Conservation (phyloP, 2,329 filamentous ascomycete genomes). For the Ceratocystis destructans region DNA sequence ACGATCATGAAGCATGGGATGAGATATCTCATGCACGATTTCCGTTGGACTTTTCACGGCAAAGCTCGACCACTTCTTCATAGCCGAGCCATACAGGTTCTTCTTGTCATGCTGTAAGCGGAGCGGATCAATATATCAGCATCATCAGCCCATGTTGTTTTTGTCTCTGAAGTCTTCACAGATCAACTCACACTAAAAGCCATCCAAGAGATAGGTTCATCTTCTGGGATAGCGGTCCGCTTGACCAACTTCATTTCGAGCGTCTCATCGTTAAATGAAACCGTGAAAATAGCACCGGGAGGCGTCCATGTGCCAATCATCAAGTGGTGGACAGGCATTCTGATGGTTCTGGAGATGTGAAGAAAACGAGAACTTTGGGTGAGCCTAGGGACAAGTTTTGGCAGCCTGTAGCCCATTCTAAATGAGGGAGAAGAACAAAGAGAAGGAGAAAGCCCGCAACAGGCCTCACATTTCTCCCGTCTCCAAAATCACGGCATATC, state of each 20-base stretch:
- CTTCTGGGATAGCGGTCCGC: constrained; percentile 64
- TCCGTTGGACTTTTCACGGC: constrained; percentile 60
- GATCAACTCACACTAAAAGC: constrained; percentile 57
- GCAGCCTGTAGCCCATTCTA: neutral
- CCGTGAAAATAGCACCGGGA: constrained; percentile 78
- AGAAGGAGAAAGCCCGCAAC: neutral
- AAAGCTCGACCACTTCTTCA: constrained; percentile 89
- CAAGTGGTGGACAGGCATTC: constrained; percentile 69
- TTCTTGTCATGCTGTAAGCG: constrained; percentile 55
- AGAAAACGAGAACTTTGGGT: neutral
- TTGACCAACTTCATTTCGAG: constrained; percentile 62
- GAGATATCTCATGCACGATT: constrained; percentile 60
- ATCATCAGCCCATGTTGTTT: too few species aligned
- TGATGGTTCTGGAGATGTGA: constrained; percentile 21
- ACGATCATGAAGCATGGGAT: constrained; percentile 66
- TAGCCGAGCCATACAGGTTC: constrained; percentile 75
- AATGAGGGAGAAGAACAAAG: neutral
- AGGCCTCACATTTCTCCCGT: neutral
- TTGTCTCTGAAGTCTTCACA: too few species aligned
- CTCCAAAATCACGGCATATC: constrained; percentile 1
- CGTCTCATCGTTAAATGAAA: constrained; percentile 73
- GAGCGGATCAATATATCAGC: neutral
- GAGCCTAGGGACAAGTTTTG: neutral
- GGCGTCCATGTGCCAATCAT: constrained; percentile 90
- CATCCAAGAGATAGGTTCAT: constrained; percentile 91